A percentile compares a stretch with the other conserved stretches of the same genome.
Evolutionary conservation across 1,284 basidiomycete genomes (phyloP).

Genomic region (Papiliotrema laurentii): DNA sequence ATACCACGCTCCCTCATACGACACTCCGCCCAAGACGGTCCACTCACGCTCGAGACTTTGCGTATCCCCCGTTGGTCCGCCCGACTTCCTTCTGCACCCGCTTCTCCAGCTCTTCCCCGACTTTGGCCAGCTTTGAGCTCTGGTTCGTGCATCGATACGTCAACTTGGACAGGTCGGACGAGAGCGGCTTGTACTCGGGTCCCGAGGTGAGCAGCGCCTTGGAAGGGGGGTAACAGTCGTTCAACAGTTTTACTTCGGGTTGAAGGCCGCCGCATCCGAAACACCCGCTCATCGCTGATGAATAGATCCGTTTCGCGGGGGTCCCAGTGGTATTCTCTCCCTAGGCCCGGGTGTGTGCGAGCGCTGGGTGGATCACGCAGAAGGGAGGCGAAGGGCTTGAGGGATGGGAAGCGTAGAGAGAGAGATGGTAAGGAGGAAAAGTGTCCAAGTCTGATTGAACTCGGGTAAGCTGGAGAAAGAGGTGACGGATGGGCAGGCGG

Average conservation of each 20-base stretch:
- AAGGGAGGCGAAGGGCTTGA: too few species aligned
- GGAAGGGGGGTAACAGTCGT: slow-evolving; percentile 82
- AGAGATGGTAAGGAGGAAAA: too few species aligned
- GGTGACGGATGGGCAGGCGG: too few species aligned
- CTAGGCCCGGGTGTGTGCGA: too few species aligned
- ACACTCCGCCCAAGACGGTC: too few species aligned
- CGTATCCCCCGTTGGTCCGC: slow-evolving; percentile 66
- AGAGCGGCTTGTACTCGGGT: slow-evolving; percentile 71
- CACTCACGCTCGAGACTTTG: slow-evolving; percentile 73
- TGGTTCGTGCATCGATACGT: slow-evolving; percentile 90
- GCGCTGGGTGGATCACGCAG: too few species aligned
- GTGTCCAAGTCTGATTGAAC: too few species aligned
- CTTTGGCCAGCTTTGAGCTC: slow-evolving; percentile 81
- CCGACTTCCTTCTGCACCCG: slow-evolving; percentile 64
- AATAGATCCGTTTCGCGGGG: too few species aligned
- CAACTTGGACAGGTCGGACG: slow-evolving; percentile 84
- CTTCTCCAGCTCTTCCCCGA: slow-evolving; percentile 78
- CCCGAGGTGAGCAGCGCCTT: slow-evolving; percentile 67
- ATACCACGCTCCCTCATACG: too few species aligned
- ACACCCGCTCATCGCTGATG: slow-evolving; percentile 3
- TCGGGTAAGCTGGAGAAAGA: too few species aligned
- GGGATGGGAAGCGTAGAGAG: too few species aligned
- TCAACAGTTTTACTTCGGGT: slow-evolving; percentile 56
- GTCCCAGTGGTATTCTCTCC: too few species aligned
- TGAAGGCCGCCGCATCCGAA: slow-evolving; percentile 6